Base-by-base conservation (phyloP, 1,284 basidiomycete genomes). In the Gomphus bonarii region DNA sequence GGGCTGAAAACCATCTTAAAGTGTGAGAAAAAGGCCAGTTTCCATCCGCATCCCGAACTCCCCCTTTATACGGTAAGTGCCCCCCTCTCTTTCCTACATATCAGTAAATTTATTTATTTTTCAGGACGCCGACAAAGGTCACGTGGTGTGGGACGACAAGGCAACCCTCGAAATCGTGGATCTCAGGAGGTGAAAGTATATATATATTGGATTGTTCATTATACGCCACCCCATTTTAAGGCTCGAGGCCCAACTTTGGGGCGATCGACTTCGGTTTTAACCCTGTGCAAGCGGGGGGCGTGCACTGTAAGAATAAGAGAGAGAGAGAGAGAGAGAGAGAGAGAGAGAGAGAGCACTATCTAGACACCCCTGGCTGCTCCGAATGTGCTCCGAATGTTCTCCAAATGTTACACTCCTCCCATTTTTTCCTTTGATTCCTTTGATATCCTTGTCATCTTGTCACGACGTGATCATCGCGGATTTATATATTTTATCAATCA, bases 41-140 rank as follows among this genome's bases (percentile, higher is more conserved):
- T 94, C 68, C 91, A 94, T 67, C 88, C 88, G 0, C 91, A 94
- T 70, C 78, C 85, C 18, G 82, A 85, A 2, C 50, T 62, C 64
- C 85, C 87, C 11, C 88, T 91, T 65, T 91, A 91, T 66, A 90
- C 88, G n/a, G 88, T 88, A 62, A 18, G 6, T 50, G 38, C 43
- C 18, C 7, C 38, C 38, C n/a, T 56, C 55, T 53, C 50, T 18
- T n/a, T 47, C 54, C 60, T 43, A 9, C 10, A 9, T 35, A 2
- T 10, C 33, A 35, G 8, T 38, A 8, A n/a, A 16, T n/a, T 18
- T 18, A 28, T 28, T 5, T 3, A 3, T 28, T 28, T 28, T 28
- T 20, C 57, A 87, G 85, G 83, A 88, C 62, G 83, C 84, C 38
- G 85, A 90, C 67, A 85, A 83, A 66, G 83, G 84, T 4, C 87